Percentiles rank a stretch among this genome's conserved stretches.
Evolutionary conservation across 108 stramenopile genomes (phyloP).

Genomic region (Aurantiochytrium sp.): DNA sequence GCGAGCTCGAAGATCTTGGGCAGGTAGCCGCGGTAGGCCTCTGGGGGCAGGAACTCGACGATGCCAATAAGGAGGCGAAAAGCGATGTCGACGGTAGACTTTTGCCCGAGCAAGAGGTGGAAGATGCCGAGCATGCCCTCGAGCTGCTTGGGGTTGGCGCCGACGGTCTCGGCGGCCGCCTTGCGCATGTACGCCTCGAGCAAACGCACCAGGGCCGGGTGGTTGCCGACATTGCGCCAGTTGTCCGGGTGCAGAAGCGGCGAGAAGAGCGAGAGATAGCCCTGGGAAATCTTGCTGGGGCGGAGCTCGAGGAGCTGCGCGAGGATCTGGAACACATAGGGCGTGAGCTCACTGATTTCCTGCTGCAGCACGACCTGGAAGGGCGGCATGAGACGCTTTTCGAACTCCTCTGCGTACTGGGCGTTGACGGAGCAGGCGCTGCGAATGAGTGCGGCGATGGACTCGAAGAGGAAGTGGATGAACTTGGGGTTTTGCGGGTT

Average conservation of each 20-base stretch:
- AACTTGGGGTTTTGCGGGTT: conserved; percentile 93
- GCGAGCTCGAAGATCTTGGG: not conserved
- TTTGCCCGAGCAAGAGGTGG: conserved; percentile 71
- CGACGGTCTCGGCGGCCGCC: conserved; percentile 64
- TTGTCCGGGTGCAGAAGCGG: conserved; percentile 74
- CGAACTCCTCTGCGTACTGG: conserved; percentile 59
- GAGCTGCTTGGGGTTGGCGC: conserved; percentile 47
- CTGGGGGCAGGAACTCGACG: conserved; percentile 16
- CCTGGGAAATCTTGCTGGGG: conserved; percentile 31
- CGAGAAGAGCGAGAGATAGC: conserved; percentile 74
- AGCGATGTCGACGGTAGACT: not conserved
- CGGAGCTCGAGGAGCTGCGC: conserved; percentile 81
- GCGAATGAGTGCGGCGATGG: conserved; percentile 81
- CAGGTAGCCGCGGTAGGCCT: not conserved
- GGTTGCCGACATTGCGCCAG: conserved; percentile 87
- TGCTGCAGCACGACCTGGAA: conserved; percentile 83
- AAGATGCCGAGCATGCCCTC: conserved; percentile 70
- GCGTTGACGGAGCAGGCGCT: conserved; percentile 71
- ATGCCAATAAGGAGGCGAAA: not conserved
- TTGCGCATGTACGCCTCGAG: conserved; percentile 77
- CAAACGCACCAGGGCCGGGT: conserved; percentile 83
- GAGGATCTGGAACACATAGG: conserved; percentile 96
- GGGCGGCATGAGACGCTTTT: conserved; percentile 81
- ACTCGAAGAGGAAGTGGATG: conserved; percentile 96
- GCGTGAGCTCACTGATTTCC: conserved; percentile 84